Base-by-base conservation (phyloP, 176 grass and related monocot species). In the Chloris gayana region DNA sequence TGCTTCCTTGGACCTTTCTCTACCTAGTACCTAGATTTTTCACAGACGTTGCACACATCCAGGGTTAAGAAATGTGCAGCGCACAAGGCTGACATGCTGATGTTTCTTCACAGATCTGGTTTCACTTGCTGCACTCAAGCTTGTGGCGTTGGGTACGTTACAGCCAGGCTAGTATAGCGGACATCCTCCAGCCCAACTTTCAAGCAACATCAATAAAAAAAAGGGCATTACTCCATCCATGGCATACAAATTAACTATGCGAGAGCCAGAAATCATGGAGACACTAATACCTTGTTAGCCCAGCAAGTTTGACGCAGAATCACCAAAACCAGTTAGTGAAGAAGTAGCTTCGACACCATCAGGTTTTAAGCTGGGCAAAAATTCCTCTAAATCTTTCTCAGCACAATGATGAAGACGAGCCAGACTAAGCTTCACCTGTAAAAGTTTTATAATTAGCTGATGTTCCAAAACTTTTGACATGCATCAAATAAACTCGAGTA, bases 391-490 rank as follows among this genome's bases (percentile, higher is more conserved):
- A 11, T 98, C 95, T 80, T 98, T 98, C 89, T 98, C 95, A 78
- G 87, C 95, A 71, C 95, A 98, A 75, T 92, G 87, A 87, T 98
- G 95, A 46, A 98, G 87, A 74, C 95, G 92, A 94, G 74, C 90
- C 95, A 70, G n/a, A n/a, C 74, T 98, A 92, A 62, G 95, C 95
- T 73, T 98, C 95, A 75, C 95, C 95, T 92, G n/a, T n/a, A 56
- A 42, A 7, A 88, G 41, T 57, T 59, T n/a, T n/a, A 69, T 5
- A 33, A 68, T 69, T 62, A 51, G 39, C 7, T 82, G 15, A 50
- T 64, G 41, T 49, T n/a, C 17, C 27, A 30, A 50, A 25, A 82
- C 25, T 79, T 84, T 79, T 62, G 12, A 18, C 38, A 72, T 63
- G 6, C 25, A 89, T 26, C 32, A 53, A 31, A 74, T 19, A 61